These are phyloP conservation scores for Lipomyces japonicus DNA, from an alignment of 805 yeast genomes.

Conservation along the genomic window DNA sequence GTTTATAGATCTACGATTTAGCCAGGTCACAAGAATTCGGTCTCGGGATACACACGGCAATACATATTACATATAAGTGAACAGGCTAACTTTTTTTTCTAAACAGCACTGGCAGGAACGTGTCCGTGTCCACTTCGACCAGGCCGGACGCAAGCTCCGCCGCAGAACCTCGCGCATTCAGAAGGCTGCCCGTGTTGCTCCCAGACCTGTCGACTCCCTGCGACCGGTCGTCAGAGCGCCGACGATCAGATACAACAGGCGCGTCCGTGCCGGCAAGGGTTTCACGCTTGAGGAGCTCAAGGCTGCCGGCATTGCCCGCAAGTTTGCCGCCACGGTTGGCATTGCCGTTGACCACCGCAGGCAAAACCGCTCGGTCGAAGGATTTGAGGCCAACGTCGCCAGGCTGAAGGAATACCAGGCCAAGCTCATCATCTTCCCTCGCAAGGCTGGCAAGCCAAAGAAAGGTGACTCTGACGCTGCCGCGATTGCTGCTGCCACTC, in stretches of 20 bases:
- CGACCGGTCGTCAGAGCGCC: constrained; percentile 99
- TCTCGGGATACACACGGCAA: too few species aligned
- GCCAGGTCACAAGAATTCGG: too few species aligned
- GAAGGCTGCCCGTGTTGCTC: constrained; percentile 93
- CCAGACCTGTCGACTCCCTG: constrained; percentile 93
- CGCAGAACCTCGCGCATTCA: constrained; percentile 93
- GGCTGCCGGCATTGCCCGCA: constrained; percentile 81
- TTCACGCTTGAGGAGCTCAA: constrained; percentile 96
- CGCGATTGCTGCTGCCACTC: constrained; percentile 61
- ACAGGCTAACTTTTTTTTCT: not conserved
- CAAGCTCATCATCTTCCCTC: constrained; percentile 93
- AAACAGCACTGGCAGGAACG: constrained; percentile 96
- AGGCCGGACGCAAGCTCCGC: constrained; percentile 98
- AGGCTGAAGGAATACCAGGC: constrained; percentile 96
- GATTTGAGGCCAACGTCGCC: constrained; percentile 88
- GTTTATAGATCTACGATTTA: too few species aligned
- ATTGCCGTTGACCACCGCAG: constrained; percentile 99
- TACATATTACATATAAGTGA: too few species aligned
- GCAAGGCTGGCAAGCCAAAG: constrained; percentile 68
- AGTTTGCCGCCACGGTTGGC: constrained; percentile 98
- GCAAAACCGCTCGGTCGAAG: constrained; percentile 95
- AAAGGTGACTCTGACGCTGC: constrained; percentile 50
- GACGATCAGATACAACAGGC: constrained; percentile 98
- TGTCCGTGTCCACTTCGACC: constrained; percentile 99
- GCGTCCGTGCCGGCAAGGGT: constrained; percentile 99